phyloP scores from a whole-genome alignment of 2,329 filamentous ascomycete genomes.

The Ascochyta lentis region DNA sequence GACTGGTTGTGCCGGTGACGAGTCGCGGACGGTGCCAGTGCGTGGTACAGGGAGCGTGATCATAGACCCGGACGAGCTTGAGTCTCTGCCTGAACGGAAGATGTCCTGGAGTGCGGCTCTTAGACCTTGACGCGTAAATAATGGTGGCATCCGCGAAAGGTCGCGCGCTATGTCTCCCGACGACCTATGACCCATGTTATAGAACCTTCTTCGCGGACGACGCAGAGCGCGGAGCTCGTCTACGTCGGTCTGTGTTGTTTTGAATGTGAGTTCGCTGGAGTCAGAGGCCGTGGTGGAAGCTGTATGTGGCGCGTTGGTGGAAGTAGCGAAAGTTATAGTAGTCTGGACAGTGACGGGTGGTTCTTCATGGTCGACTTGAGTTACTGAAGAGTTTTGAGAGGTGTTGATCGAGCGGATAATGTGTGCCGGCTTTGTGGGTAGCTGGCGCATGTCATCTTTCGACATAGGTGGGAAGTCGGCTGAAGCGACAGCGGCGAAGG shows the following conservation, averaged over 20 bases:
- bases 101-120: constrained; percentile 38
- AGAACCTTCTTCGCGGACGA: constrained; percentile 36
- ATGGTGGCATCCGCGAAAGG: constrained; percentile 20
- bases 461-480: constrained; percentile 46
- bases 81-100: constrained; percentile 37
- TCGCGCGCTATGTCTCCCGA: constrained; percentile 31
- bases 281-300: constrained; percentile 25
- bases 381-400: background rate
- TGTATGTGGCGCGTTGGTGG: constrained; percentile 20
- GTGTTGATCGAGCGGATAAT: constrained; percentile 46
- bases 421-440: constrained; percentile 47
- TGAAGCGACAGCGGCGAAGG: constrained; percentile 53
- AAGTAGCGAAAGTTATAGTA: constrained; percentile 15
- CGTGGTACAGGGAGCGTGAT: constrained; percentile 41
- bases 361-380: background rate
- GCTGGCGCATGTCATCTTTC: constrained; percentile 32
- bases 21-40: constrained; percentile 33
- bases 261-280: constrained; percentile 38
- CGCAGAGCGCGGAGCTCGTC: constrained; percentile 33
- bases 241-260: constrained; percentile 41
- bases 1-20: constrained; percentile 10
- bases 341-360: constrained; percentile 16
- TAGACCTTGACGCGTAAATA: constrained; percentile 34
- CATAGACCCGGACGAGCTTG: constrained; percentile 42
- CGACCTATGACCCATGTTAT: constrained; percentile 35